Conservation (phyloP, 306 rosid species). For the Cucurbita argyrosperma region DNA sequence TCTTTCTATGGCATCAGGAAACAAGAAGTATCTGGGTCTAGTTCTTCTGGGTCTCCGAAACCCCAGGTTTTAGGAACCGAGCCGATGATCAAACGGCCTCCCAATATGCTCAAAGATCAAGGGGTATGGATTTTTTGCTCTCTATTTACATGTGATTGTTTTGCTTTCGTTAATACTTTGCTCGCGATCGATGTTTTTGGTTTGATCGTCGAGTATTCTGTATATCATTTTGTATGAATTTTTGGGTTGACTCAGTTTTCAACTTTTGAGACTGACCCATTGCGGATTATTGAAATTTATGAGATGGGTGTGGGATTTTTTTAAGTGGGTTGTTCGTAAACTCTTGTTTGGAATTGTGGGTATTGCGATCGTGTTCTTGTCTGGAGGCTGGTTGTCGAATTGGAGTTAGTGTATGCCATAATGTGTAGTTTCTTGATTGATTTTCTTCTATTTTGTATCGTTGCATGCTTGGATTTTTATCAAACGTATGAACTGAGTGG, state of each 20-base stretch:
- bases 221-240: not conserved
- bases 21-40: conserved; percentile 7
- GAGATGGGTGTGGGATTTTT: not conserved
- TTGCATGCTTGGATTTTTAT: not conserved
- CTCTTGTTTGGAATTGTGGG: not conserved
- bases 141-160: not conserved
- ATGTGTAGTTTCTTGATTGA: not conserved
- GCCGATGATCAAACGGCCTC: conserved; percentile 15
- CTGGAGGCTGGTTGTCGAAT: not conserved
- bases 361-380: not conserved
- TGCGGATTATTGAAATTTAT: not conserved
- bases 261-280: not conserved
- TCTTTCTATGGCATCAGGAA: conserved; percentile 23
- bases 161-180: not conserved
- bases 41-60: conserved; percentile 27
- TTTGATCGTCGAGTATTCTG: not conserved
- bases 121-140: conserved; percentile 17
- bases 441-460: not conserved
- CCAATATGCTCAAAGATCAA: conserved; percentile 23
- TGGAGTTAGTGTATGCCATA: not conserved
- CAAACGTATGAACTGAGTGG: not conserved
- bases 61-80: conserved; percentile 15
- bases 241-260: not conserved
- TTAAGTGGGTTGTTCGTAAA: not conserved
- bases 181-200: not conserved